Evolutionary conservation across 2,329 filamentous ascomycete species (phyloP), one percentile per base, ranked within the genome.

Genomic region (Cytospora piceae): DNA sequence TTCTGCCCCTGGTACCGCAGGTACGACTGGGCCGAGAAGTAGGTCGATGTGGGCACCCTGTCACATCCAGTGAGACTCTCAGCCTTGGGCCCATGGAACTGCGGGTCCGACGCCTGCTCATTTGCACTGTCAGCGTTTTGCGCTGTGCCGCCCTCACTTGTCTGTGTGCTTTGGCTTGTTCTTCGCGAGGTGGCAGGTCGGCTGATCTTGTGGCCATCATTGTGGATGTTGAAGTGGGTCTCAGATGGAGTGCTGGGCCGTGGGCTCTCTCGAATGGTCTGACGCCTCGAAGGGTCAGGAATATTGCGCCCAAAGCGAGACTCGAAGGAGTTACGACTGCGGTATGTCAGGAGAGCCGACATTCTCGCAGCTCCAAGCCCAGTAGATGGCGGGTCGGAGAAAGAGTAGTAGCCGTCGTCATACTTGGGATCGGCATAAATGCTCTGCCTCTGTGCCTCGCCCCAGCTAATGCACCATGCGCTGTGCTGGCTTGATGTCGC

Each of bases 401-500:
- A 96, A 1, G 87, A 74, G 75, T 98, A 99, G 79, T 97, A 98
- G 54, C 95, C 95, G 73, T 98, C 94, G 68, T 97, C 93, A 77
- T 99, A 99, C 80, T 97, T 98, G 37, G 95, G 95, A 75, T 99
- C 95, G 49, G 93, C 94, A 79, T 98, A 99, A 76, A 99, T 98
- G 83, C 91, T 94, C 79, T 95, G 92, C 60, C 92, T 85, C 76
- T 96, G 92, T 4, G 92, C 92, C 76, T 95, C 92, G 52, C 91
- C 92, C 92, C 92, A 96, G 77, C 90, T 94, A 73, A 95, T 96
- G 29, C 92, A 90, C 92, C 92, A 96, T 6, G 92, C 92, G 72
- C 91, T 94, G 77, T 95, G 93, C 52, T 90, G 83, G 71, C 90
- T 92, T 9, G 92, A 94, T 7, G 92, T 95, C 27, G 92, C 92